A percentile compares a stretch with the other conserved stretches of the same genome.
Conservation (phyloP, 2,329 filamentous ascomycete species). For the Alternaria arbusti region DNA sequence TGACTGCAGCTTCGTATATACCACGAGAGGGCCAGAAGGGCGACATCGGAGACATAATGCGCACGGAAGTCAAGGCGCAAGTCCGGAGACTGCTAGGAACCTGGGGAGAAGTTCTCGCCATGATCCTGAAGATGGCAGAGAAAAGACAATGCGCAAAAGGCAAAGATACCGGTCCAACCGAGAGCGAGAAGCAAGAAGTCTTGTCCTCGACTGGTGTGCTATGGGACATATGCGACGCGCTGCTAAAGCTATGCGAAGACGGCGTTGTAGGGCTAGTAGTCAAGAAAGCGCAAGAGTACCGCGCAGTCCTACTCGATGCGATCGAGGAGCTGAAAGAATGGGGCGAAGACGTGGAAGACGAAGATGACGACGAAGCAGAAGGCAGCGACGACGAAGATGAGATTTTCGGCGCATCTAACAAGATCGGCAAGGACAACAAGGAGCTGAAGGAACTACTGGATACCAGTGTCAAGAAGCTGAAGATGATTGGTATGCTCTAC, state of each 20-base stretch:
- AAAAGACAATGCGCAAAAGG: constrained; percentile 44
- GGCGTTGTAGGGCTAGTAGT: constrained; percentile 75
- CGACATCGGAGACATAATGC: constrained; percentile 56
- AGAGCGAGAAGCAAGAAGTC: constrained; percentile 51
- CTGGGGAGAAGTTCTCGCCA: constrained; percentile 64
- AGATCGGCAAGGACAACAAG: constrained; percentile 66
- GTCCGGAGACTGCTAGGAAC: constrained; percentile 68
- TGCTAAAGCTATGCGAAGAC: constrained; percentile 67
- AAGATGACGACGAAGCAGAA: constrained; percentile 58
- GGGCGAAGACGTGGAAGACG: constrained; percentile 73
- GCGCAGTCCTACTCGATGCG: constrained; percentile 79
- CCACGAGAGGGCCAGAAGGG: constrained; percentile 23
- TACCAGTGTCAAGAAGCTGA: constrained; percentile 67
- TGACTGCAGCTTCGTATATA: constrained; percentile 58
- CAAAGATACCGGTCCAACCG: constrained; percentile 26
- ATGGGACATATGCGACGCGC: constrained; percentile 82
- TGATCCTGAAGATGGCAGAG: constrained; percentile 66
- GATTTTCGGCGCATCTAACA: constrained; percentile 67
- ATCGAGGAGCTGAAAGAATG: constrained; percentile 87
- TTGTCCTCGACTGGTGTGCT: constrained; percentile 75
- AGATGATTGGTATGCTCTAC: constrained; percentile 72
- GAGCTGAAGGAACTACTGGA: constrained; percentile 72
- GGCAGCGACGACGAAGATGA: constrained; percentile 64
- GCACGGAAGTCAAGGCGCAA: constrained; percentile 67
- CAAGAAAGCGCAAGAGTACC: constrained; percentile 74